A percentile compares a stretch with the other conserved stretches of the same genome.
Evolutionary conservation across 495 filamentous ascomycete genomes (phyloP).

Genomic region (Collariella sp.): DNA sequence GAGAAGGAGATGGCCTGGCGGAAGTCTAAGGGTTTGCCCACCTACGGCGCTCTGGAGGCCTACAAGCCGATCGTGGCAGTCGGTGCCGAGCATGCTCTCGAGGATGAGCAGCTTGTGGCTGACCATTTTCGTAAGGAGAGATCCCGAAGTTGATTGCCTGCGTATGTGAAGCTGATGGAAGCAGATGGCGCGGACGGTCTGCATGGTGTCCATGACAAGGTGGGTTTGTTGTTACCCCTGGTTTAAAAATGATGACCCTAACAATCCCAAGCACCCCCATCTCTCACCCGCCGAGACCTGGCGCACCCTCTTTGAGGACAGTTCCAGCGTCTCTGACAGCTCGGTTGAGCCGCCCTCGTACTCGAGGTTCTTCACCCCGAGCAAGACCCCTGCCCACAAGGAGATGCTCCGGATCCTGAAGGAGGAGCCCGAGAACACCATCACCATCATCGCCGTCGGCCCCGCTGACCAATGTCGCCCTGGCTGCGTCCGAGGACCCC

Average conservation of each 20-base stretch:
- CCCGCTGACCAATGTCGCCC: constrained; percentile 85
- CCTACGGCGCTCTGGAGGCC: constrained; percentile 58
- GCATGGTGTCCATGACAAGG: constrained; percentile 76
- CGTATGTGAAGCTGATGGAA: background rate
- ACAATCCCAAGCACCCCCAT: constrained; percentile 64
- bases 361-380: constrained; percentile 59
- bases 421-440: constrained; percentile 68
- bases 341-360: constrained; percentile 34
- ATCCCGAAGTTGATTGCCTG: background rate
- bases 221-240: constrained; percentile 33
- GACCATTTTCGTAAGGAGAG: constrained; percentile 73
- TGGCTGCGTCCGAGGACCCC: constrained; percentile 76
- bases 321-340: constrained; percentile 29
- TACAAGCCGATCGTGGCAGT: constrained; percentile 77
- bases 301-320: constrained; percentile 67
- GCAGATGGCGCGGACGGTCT: constrained; percentile 85
- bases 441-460: constrained; percentile 83
- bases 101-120: constrained; percentile 71
- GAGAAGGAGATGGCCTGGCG: constrained; percentile 87
- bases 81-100: constrained; percentile 75
- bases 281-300: constrained; percentile 75
- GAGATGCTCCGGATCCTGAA: constrained; percentile 78
- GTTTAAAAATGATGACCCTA: background rate
- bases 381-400: constrained; percentile 58
- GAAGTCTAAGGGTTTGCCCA: constrained; percentile 52